Evolutionary conservation across 805 yeast species (phyloP).

Genomic region (Hanseniaspora singularis): DNA sequence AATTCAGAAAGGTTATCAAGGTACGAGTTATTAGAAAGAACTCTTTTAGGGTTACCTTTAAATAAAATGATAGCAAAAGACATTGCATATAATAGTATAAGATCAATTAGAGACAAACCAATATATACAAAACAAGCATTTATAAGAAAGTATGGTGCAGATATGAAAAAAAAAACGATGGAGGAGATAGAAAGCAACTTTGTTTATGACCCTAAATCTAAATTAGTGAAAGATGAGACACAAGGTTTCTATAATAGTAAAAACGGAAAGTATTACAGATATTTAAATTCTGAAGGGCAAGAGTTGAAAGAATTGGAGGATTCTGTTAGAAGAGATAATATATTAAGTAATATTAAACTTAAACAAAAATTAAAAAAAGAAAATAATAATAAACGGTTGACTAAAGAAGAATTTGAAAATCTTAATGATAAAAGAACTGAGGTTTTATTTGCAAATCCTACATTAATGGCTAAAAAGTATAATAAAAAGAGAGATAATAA

Average conservation of each 20-base stretch:
- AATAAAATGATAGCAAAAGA: constrained; percentile 22
- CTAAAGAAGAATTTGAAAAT: constrained; percentile 24
- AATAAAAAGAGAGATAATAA: constrained; percentile 17
- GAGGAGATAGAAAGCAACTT: constrained; percentile 31
- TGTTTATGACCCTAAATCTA: constrained; percentile 46
- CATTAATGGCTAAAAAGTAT: constrained; percentile 21
- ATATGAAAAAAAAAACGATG: constrained; percentile 27
- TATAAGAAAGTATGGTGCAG: constrained; percentile 29
- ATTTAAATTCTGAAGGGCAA: constrained; percentile 45
- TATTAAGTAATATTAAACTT: constrained; percentile 28
- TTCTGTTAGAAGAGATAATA: constrained; percentile 32
- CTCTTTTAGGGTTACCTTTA: constrained; percentile 1
- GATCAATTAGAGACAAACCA: constrained; percentile 72
- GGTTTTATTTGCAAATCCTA: constrained; percentile 29
- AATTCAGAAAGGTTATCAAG: not conserved
- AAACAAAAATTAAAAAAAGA: constrained; percentile 29
- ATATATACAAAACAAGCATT: constrained; percentile 39
- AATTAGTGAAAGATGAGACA: constrained; percentile 27
- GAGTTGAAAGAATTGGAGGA: constrained; percentile 27
- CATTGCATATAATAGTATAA: constrained; percentile 32
- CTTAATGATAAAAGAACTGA: constrained; percentile 23
- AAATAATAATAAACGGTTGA: constrained; percentile 21
- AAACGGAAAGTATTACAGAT: constrained; percentile 40
- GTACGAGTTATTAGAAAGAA: constrained; percentile 9
- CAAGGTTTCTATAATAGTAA: constrained; percentile 31